Evolutionary conservation across 768 basidiomycete species (phyloP).

Genomic region (Lactarius sanguifluus): DNA sequence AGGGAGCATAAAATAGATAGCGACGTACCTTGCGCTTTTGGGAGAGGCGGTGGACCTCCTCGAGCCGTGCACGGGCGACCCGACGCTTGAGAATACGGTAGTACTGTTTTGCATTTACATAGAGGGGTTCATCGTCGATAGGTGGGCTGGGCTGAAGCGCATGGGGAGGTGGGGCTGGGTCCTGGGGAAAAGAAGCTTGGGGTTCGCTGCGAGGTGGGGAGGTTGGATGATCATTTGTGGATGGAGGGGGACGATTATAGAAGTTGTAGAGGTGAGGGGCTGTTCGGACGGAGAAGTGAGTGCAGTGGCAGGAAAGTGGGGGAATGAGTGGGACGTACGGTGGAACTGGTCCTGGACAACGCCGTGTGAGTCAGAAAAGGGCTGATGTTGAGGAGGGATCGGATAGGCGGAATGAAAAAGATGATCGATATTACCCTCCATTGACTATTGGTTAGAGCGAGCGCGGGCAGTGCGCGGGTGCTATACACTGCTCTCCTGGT

Average conservation of each 20-base stretch:
- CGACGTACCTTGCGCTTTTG: slow-evolving; percentile 81
- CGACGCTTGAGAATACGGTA: slow-evolving; percentile 97
- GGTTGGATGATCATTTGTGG: slow-evolving; percentile 31
- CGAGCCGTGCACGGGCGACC: slow-evolving; percentile 84
- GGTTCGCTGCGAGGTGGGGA: slow-evolving; percentile 25
- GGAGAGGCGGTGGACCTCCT: slow-evolving; percentile 91
- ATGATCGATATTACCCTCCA: slow-evolving; percentile 55
- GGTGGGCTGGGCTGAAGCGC: slow-evolving; percentile 40
- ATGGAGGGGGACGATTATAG: slow-evolving; percentile 34
- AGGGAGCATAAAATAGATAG: neutral
- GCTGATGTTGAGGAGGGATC: slow-evolving; percentile 37
- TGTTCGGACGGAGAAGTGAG: slow-evolving; percentile 23
- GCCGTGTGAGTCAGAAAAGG: slow-evolving; percentile 38
- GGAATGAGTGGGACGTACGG: slow-evolving; percentile 17
- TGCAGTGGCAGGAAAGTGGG: slow-evolving; percentile 27
- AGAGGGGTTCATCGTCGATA: slow-evolving; percentile 95
- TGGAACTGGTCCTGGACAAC: slow-evolving; percentile 25
- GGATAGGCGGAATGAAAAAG: slow-evolving; percentile 61
- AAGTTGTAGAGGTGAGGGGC: slow-evolving; percentile 27
- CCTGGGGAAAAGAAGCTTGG: slow-evolving; percentile 19
- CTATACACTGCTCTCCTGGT: neutral
- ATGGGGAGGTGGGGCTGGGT: slow-evolving; percentile 32
- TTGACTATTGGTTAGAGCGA: slow-evolving; percentile 29
- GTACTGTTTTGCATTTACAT: slow-evolving; percentile 99
- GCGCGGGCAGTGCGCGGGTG: neutral